Base-by-base conservation (phyloP, 2,329 filamentous ascomycete genomes). In the Pezicula carpinea region DNA sequence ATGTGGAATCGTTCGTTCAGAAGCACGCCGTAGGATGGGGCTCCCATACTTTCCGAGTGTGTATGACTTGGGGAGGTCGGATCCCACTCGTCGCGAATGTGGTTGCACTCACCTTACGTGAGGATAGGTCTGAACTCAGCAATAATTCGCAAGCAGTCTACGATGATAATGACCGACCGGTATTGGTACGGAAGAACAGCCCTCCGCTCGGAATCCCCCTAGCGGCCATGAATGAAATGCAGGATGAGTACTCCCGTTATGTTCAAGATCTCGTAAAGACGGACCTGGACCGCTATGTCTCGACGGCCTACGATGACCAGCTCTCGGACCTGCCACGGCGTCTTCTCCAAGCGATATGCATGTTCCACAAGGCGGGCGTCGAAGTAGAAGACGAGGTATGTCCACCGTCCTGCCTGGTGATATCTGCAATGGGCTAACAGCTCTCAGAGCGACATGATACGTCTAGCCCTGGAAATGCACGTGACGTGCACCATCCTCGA, bases 401-500 rank as follows among this genome's bases (percentile, higher is more conserved):
- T 40, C n/a, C 8, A 11, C 14, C 8, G 23, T 18, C 35, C 21
- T 22, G 36, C 17, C 44, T 38, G 42, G 11, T 40, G 15, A 19
- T 40, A 17, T n/a, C n/a, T 11, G 29, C 10, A 26, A 8, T 2
- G n/a, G 2, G 38, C 54, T 56, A 33, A 56, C 42, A 35, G 26
- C 18, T 38, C 21, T 8, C 23, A 63, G 59, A 59, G 51, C 21
- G 53, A 57, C 23, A 41, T 61, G 31, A 54, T 63, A 19, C 57
- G 59, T 10, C 49, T 53, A 41, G 61, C 58, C 15, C 18, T 63
- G 19, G 61, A 62, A 46, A 58, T 62, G 34, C 61, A 63, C 40
- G 54, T 62, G 17, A 59, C 54, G 6, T 47, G 49, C 11, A 50
- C 55, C 6, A 61, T 63, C 14, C 54, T 63, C 22, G 59, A 60